A percentile compares a stretch with the other conserved stretches of the same genome.
Evolutionary conservation across 495 filamentous ascomycete species (phyloP).

Genomic region (Tuber microsphaerosporum): DNA sequence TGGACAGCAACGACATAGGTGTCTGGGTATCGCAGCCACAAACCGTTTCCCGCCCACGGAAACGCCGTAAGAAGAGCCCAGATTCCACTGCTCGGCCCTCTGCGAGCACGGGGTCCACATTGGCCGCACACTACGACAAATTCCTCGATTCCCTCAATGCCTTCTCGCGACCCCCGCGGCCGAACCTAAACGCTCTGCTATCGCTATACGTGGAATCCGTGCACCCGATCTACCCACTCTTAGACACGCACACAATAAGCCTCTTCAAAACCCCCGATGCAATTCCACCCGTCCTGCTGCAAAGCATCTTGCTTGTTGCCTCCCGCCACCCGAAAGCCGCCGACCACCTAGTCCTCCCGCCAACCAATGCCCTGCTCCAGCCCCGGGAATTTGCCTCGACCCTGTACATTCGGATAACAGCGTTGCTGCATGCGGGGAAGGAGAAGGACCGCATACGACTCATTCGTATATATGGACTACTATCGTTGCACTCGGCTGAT

Average conservation of each 20-base stretch:
- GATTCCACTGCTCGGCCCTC: slow-evolving; percentile 24
- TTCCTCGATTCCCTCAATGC: slow-evolving; percentile 22
- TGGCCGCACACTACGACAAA: not conserved
- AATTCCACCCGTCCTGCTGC: slow-evolving; percentile 43
- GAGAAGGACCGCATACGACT: slow-evolving; percentile 46
- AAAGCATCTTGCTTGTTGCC: slow-evolving; percentile 47
- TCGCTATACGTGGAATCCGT: slow-evolving; percentile 25
- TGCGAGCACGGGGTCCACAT: not conserved
- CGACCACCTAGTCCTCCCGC: slow-evolving; percentile 41
- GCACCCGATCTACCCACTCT: slow-evolving; percentile 40
- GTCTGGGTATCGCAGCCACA: slow-evolving; percentile 47
- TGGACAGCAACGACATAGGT: slow-evolving; percentile 45
- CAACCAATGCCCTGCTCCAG: slow-evolving; percentile 42
- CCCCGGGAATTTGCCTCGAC: slow-evolving; percentile 42
- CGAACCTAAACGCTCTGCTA: slow-evolving; percentile 23
- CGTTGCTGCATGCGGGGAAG: slow-evolving; percentile 45
- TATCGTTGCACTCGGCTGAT: slow-evolving; percentile 47
- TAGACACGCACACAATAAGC: slow-evolving; percentile 40
- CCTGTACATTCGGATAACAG: slow-evolving; percentile 42
- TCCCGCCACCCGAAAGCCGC: slow-evolving; percentile 45
- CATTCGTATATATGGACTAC: slow-evolving; percentile 47
- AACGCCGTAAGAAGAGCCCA: slow-evolving; percentile 42
- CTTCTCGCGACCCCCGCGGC: slow-evolving; percentile 25
- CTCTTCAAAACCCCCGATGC: slow-evolving; percentile 39
- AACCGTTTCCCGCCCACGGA: slow-evolving; percentile 22